These are phyloP conservation scores for Myotisia sp. DNA, from an alignment of 2,329 filamentous ascomycete species.

Conservation along the genomic window DNA sequence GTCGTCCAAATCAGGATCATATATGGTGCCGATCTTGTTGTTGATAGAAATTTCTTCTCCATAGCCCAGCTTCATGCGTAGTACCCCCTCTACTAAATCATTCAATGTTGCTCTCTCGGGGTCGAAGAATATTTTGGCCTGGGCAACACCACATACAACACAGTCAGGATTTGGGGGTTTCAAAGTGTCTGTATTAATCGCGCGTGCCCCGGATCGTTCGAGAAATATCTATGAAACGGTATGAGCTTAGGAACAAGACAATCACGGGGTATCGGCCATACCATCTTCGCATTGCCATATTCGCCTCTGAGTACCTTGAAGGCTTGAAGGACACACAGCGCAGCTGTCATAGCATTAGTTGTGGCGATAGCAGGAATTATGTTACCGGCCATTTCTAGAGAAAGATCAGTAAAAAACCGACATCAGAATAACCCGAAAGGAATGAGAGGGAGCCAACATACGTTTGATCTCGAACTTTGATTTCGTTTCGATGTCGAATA, in stretches of 20 bases:
- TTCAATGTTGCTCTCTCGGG: constrained; percentile 57
- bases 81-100: constrained; percentile 61
- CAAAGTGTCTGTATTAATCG: constrained; percentile 42
- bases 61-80: constrained; percentile 59
- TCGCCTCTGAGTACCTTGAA: constrained; percentile 76
- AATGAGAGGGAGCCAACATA: constrained; percentile 19
- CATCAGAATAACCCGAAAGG: no score
- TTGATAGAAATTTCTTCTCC: constrained; percentile 67
- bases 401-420: constrained; percentile 7
- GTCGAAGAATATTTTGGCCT: constrained; percentile 54
- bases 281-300: constrained; percentile 59
- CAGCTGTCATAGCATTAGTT: constrained; percentile 90
- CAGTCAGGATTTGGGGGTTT: constrained; percentile 64
- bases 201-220: constrained; percentile 48
- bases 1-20: constrained; percentile 77
- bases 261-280: constrained; percentile 23
- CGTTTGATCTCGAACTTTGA: constrained; percentile 92
- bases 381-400: constrained; percentile 84
- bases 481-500: constrained; percentile 80
- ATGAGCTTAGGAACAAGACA: background rate
- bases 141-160: constrained; percentile 64
- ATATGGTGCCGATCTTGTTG: constrained; percentile 62
- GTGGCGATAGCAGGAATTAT: constrained; percentile 98
- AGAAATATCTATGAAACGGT: constrained; percentile 52
- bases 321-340: constrained; percentile 78